Base-by-base conservation (phyloP, 352 stramenopile genomes). In the Phytophthora kernoviae region DNA sequence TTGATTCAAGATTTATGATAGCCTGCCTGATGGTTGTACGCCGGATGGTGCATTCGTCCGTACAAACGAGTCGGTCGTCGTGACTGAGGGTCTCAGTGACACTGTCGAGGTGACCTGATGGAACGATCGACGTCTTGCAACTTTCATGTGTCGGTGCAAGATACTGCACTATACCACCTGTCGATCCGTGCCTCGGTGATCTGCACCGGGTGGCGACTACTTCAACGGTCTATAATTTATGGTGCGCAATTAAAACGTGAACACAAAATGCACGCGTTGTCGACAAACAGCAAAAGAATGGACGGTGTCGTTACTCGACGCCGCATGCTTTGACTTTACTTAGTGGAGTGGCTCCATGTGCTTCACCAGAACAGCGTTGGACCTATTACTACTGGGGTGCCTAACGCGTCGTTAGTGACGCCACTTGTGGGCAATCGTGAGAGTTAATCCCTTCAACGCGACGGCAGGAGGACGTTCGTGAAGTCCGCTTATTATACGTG, bases 141-240 rank as follows among this genome's bases (percentile, higher is more conserved):
- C 33, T 39, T 39, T 12, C 33, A 8, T 8, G 14, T 8, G 14
- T 4, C 37, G 3, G 37, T 43, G 37, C n/a, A 43, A 43, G 37
- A 43, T 43, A 21, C 37, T 43, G 11, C 33, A 30, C 24, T 6
- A 6, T 9, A 14, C 11, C 33, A 21, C 37, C 37, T 43, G 37
- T 20, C 37, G 18, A 43, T 43, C 37, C 14, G 37, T 43, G 37
- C 37, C n/a, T 14, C n/a, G 4, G 37, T 8, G 37, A 43, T 43
- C 37, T 43, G 37, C 37, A 43, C 37, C 37, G n/a, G 37, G 6
- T 20, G 37, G 10, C 37, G 37, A 43, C 37, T 43, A 43, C 37
- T 43, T 21, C 37, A 43, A 43, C 24, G 24, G 24, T 30, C 24
- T 30, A 6, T 30, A 30, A 30, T 6, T 30, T 30, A 6, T 30